Evolutionary conservation across 2,329 filamentous ascomycete species (phyloP), one percentile per base, ranked within the genome.

Genomic region (Phialophora expanda): DNA sequence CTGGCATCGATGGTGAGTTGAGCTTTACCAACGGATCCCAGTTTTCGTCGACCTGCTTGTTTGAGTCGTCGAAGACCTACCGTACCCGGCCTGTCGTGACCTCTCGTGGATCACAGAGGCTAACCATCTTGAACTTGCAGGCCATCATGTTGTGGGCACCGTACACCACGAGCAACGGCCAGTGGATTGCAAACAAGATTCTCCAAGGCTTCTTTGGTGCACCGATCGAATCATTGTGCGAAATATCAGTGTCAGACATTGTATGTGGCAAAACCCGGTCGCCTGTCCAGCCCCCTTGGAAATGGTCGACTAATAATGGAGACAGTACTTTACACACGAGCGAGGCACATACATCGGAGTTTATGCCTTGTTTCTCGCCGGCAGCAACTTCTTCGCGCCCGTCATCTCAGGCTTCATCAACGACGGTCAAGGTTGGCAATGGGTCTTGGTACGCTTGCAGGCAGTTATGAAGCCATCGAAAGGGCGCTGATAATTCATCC

Each of bases 211-310:
- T 84, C 65, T 79, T 82, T 44, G 77, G 76, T 12, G 78, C 81
- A 1, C 81, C 82, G 0, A 78, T 83, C n/a, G 82, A 84, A 69
- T 79, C 78, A n/a, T 71, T 85, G 11, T 78, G 78, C n/a, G 82
- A 83, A 67, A 79, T 82, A 17, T 79, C 78, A 4, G 75, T 83
- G 4, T 75, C 79, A 1, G 81, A 83, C 61, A 73, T 81, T 66
- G 38, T 66, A 61, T 11, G 79, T 81, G 5, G 77, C 82, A 78
- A 68, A 24, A 24, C 24, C 24, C 24, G 2, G 24, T 24, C 24
- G 24, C 24, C 24, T n/a, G 24, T 2, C 24, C 2, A 24, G 3
- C 79, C 79, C 56, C 76, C 83, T 24, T 69, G 83, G 11, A 54
- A 14, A 30, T n/a, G 8, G 28, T 11, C 46, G 30, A 20, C 48